Percentiles rank a stretch among this genome's conserved stretches.
Evolutionary conservation across 176 grass and related monocot genomes (phyloP).

Genomic region (Guadua angustifolia): DNA sequence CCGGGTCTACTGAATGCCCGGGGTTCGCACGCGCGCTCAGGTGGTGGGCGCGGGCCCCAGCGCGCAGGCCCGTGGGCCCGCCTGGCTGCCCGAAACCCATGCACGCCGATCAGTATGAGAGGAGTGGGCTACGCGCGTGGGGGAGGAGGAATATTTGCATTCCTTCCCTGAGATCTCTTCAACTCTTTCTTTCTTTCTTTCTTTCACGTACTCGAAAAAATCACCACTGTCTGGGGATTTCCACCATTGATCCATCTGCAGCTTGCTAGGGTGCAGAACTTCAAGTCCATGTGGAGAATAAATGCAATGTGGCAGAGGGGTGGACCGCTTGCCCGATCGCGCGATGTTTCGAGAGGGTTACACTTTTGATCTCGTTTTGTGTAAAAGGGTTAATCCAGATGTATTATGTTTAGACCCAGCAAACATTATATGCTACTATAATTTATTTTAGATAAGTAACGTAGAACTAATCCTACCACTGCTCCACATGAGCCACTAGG

Average conservation of each 20-base stretch:
- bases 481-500: too few relatives aligned
- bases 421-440: too few relatives aligned
- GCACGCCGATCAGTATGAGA: neutral
- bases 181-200: neutral
- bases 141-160: slow-evolving; percentile 27
- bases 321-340: neutral
- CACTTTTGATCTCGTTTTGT: too few relatives aligned
- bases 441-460: too few relatives aligned
- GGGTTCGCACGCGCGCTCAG: slow-evolving; percentile 38
- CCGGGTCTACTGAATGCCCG: slow-evolving; percentile 8
- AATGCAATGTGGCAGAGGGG: neutral
- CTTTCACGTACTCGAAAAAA: neutral
- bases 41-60: slow-evolving; percentile 22
- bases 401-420: too few relatives aligned
- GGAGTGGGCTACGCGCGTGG: neutral
- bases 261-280: neutral
- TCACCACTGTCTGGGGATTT: neutral
- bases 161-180: neutral
- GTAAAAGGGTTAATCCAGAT: too few relatives aligned
- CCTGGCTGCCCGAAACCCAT: neutral
- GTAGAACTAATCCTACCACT: too few relatives aligned
- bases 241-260: neutral
- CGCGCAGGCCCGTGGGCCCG: neutral
- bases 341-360: neutral
- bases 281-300: slow-evolving; percentile 1